Evolutionary conservation across 345 rosid species (phyloP), one percentile per base, ranked within the genome.

Genomic region (Dimocarpus longan): DNA sequence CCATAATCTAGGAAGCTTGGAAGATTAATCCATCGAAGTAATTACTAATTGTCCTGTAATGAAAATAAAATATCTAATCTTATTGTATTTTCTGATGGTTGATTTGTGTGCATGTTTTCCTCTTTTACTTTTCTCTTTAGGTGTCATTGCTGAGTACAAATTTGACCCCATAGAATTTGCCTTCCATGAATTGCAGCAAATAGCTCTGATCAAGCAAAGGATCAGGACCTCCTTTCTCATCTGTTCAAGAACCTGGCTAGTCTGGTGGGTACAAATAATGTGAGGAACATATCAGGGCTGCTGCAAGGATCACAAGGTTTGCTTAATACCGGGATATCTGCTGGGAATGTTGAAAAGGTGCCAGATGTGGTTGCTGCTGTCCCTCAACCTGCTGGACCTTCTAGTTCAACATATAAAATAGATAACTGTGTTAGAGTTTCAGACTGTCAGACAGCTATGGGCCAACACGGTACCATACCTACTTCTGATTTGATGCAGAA

Each of bases 221-320:
- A 86, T 82, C 90, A 86, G 78, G 89, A 89, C 77, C 85, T 92
- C 18, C 80, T 89, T 78, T 82, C 93, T 78, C 92, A 89, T 84
- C 87, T 89, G 69, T 73, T 92, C 73, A 88, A 85, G 83, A 87
- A 85, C 87, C 87, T 92, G 75, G 88, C 85, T 42, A 77, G 79
- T 75, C 78, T 73, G n/a, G 43, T 82, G 28, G 80, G 84, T 66
- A 81, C 83, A 73, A 75, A 76, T 66, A 80, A 77, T 54, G 86
- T 79, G 77, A 84, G 78, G 80, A 89, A 77, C 66, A n/a, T 83
- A 78, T 85, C 90, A 43, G 86, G 86, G 40, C 77, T 82, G 68
- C 80, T 86, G 74, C 87, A 86, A 82, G 88, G 85, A 50, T 83
- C 89, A 74, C 83, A 73, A 73, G 80, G 77, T 37, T 66, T 81